Conservation (phyloP, 768 basidiomycete genomes). For the Boletus subparvulus region DNA sequence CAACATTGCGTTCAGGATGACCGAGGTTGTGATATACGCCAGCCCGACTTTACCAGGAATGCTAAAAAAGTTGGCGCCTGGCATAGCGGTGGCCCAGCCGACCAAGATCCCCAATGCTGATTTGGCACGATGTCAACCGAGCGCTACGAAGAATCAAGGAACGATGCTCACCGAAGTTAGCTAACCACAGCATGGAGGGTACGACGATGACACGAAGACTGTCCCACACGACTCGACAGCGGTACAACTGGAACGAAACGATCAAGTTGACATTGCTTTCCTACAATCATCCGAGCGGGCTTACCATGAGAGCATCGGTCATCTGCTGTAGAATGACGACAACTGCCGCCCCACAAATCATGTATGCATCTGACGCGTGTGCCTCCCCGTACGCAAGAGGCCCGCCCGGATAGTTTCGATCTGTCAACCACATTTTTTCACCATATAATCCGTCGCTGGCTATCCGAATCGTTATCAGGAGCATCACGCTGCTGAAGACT, state of each 20-base stretch:
- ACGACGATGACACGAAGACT: conserved; percentile 1
- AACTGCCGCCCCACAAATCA: conserved; percentile 22
- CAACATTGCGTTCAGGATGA: conserved; percentile 6
- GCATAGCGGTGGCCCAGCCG: background rate
- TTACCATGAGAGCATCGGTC: conserved; percentile 26
- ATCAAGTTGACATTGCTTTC: background rate
- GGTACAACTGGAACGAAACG: conserved; percentile 34
- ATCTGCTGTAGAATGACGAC: conserved; percentile 31
- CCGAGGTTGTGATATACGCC: conserved; percentile 1
- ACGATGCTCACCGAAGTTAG: conserved; percentile 10
- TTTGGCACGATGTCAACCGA: background rate
- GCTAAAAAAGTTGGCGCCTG: background rate
- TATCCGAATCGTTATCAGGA: conserved; percentile 29
- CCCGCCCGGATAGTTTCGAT: conserved; percentile 35
- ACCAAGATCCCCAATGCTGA: conserved; percentile 5
- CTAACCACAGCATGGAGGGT: conserved; percentile 14
- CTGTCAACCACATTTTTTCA: conserved; percentile 34
- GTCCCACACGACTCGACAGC: conserved; percentile 35
- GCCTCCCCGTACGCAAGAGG: conserved; percentile 28
- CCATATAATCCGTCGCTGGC: conserved; percentile 16
- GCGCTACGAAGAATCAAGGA: too few species aligned
- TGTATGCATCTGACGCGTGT: conserved; percentile 18
- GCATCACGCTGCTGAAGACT: conserved; percentile 14
- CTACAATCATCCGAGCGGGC: background rate
- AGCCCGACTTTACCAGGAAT: background rate